Evolutionary conservation across 1,139 yeast genomes (phyloP), one percentile per base, ranked within the genome.

Genomic region (Candida tropicalis): DNA sequence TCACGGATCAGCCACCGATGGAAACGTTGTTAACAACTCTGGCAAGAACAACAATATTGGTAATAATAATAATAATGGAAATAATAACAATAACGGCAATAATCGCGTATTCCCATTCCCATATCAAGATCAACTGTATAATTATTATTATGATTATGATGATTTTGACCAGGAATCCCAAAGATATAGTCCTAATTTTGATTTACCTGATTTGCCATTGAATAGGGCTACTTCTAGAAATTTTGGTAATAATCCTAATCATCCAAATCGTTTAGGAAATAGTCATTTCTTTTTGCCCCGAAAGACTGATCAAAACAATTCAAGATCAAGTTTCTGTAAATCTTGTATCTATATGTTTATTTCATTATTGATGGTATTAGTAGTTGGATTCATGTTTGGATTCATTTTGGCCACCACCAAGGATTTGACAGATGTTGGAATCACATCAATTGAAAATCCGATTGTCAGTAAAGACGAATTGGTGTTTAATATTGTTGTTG

Each of bases 391-490:
- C 58, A 68, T 85, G 5, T 73, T 86, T 59, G 98, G 97, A 0
- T 88, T 91, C 58, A 68, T 89, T 4, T 69, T 91, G 43, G 97
- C 97, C 0, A 84, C 96, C 1, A 84, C 91, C 15, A 90, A 89
- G 56, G 97, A 93, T 44, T 70, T 93, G 48, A 81, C 85, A 43
- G 74, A 79, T 49, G 85, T 89, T 23, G 66, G 77, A 22, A 78
- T 90, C 10, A 62, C 70, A 1, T 68, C 80, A 11, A 73, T 91
- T 40, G 80, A 79, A 43, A 88, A 87, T 54, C 79, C 93, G 0
- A 70, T 91, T 23, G 88, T 89, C 3, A 84, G 95, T 47, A 83
- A 84, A 52, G 96, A 90, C 57, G 97, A 90, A 58, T 69, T 93
- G 41, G 78, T 90, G 2, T 89, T 91, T 65, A 89, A 86, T 60